Evolutionary conservation across 352 stramenopile genomes (phyloP).

Genomic region (Phytophthora pistaciae): DNA sequence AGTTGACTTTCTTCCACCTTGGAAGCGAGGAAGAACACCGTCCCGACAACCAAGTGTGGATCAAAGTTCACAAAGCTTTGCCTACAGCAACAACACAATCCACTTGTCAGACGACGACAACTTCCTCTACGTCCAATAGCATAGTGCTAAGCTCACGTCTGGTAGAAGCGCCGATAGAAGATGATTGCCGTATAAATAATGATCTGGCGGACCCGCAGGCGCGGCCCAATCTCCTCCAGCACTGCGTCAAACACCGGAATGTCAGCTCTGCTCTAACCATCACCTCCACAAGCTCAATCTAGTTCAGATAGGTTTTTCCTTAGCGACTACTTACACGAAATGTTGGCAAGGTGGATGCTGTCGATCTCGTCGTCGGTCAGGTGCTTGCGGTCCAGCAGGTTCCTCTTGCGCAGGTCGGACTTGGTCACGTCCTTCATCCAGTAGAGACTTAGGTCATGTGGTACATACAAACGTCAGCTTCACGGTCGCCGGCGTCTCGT

Average conservation of each 20-base stretch:
- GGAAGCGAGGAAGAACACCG: conserved; percentile 87
- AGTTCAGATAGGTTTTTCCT: background rate
- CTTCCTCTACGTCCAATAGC: background rate
- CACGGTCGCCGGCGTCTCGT: background rate
- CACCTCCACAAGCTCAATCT: background rate
- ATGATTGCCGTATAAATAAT: conserved; percentile 93
- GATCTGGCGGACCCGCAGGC: conserved; percentile 86
- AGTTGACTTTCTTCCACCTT: conserved; percentile 91
- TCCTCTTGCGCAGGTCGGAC: conserved; percentile 80
- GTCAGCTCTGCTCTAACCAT: background rate
- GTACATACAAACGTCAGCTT: background rate
- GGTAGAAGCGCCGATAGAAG: conserved; percentile 92
- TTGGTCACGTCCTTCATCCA: conserved; percentile 91
- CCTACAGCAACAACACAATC: conserved; percentile 36
- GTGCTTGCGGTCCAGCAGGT: conserved; percentile 77
- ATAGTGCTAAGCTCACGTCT: conserved; percentile 57
- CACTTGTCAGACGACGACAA: conserved; percentile 2
- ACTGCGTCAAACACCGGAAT: conserved; percentile 43
- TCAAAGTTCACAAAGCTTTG: conserved; percentile 93
- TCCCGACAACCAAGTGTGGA: conserved; percentile 85
- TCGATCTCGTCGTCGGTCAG: conserved; percentile 88
- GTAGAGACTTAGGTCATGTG: conserved; percentile 58
- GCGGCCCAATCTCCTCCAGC: conserved; percentile 85
- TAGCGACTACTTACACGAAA: conserved; percentile 57
- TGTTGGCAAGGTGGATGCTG: conserved; percentile 90